Percentiles rank a stretch among this genome's conserved stretches.
These are phyloP conservation scores for Hymenoscyphus scutula DNA, from an alignment of 2,329 filamentous ascomycete genomes.

Conservation along the genomic window DNA sequence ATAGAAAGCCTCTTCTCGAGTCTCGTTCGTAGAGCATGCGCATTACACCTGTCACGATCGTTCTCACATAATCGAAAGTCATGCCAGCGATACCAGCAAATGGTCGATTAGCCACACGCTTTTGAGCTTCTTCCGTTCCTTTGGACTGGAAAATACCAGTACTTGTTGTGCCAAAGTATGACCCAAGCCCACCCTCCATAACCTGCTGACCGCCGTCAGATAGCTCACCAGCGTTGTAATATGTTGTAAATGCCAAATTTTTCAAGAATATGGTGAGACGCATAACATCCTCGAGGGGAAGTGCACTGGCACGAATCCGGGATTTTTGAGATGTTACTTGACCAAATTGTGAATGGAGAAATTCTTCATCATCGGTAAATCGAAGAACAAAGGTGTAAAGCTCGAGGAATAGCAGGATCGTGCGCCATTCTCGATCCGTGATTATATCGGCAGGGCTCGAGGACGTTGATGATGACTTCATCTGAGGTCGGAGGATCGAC, in stretches of 20 bases:
- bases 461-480: slow-evolving; percentile 14
- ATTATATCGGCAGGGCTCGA: slow-evolving; percentile 17
- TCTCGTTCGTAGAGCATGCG: slow-evolving; percentile 91
- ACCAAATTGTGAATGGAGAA: slow-evolving; percentile 55
- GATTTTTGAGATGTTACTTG: slow-evolving; percentile 43
- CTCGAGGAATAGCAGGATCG: slow-evolving; percentile 87
- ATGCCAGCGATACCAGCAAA: slow-evolving; percentile 67
- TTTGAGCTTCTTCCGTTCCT: slow-evolving; percentile 17
- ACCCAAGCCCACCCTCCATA: slow-evolving; percentile 43
- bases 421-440: slow-evolving; percentile 68
- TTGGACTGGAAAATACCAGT: slow-evolving; percentile 22
- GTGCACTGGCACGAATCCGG: slow-evolving; percentile 59
- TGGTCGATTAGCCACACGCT: slow-evolving; percentile 38
- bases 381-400: slow-evolving; percentile 90
- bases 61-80: slow-evolving; percentile 74
- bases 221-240: slow-evolving; percentile 75
- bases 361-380: slow-evolving; percentile 95
- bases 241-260: slow-evolving; percentile 83
- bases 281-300: slow-evolving; percentile 70
- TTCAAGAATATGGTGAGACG: slow-evolving; percentile 81
- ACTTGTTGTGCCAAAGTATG: slow-evolving; percentile 42
- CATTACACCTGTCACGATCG: slow-evolving; percentile 75
- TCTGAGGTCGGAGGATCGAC: slow-evolving; percentile 41
- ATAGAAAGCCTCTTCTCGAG: slow-evolving; percentile 81
- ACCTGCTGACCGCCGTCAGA: slow-evolving; percentile 41